These are phyloP conservation scores for Rhizomucor miehei DNA, from an alignment of 371 early-diverging fungal species.

Conservation along the genomic window DNA sequence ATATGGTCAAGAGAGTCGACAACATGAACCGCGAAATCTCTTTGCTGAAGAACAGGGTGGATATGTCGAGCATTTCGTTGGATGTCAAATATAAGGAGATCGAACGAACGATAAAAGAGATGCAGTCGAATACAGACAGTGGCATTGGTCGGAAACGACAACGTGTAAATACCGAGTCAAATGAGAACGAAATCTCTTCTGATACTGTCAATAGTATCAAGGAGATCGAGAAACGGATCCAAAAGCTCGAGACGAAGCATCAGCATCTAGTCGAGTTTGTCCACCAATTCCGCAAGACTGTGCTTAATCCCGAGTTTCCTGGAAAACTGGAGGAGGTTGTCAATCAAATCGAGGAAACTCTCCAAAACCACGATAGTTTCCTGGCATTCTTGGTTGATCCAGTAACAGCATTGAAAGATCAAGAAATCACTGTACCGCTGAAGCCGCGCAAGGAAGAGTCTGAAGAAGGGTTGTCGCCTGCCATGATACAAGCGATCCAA, in stretches of 20 bases:
- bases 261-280: constrained; percentile 10
- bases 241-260: constrained; percentile 2
- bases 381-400: constrained; percentile 16
- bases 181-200: too few species aligned
- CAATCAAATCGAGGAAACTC: not conserved
- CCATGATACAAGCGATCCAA: constrained; percentile 10
- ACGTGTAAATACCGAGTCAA: too few species aligned
- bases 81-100: too few species aligned
- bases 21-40: too few species aligned
- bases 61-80: too few species aligned
- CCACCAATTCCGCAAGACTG: constrained; percentile 11
- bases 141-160: too few species aligned
- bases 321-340: constrained; percentile 4
- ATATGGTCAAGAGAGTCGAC: too few species aligned
- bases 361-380: constrained; percentile 11
- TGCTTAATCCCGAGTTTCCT: constrained; percentile 13
- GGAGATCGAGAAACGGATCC: too few species aligned
- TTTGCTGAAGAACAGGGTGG: too few species aligned
- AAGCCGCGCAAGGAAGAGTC: not conserved
- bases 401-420: constrained; percentile 5
- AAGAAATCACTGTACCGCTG: not conserved
- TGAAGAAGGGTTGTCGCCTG: constrained; percentile 5
- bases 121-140: too few species aligned
- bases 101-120: too few species aligned
- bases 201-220: too few species aligned